These are phyloP conservation scores for Candida anglica DNA, from an alignment of 805 yeast species.

Conservation along the genomic window DNA sequence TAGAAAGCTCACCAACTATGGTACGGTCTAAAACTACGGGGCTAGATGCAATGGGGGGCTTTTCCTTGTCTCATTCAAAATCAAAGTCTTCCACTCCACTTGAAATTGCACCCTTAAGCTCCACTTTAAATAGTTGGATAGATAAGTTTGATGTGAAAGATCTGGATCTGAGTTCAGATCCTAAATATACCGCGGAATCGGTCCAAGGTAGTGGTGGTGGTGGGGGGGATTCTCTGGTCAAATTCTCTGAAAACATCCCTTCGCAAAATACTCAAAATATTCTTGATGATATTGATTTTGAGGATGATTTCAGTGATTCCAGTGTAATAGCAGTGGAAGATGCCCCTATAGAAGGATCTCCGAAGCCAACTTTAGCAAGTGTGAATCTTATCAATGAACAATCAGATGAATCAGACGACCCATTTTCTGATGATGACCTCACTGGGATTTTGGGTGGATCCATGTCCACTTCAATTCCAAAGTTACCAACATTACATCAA, in stretches of 20 bases:
- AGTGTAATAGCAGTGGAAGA: background rate
- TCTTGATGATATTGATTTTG: constrained; percentile 9
- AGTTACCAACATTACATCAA: no score
- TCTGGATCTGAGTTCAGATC: constrained; percentile 1
- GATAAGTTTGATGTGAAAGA: constrained; percentile 20
- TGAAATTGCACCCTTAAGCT: no score
- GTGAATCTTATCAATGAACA: no score
- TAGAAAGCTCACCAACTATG: constrained; percentile 27
- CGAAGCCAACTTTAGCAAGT: background rate
- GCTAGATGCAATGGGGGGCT: constrained; percentile 7
- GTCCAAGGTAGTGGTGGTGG: no score
- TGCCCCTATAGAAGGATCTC: background rate
- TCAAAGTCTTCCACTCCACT: no score
- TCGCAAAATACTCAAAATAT: background rate
- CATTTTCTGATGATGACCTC: constrained; percentile 29
- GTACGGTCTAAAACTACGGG: constrained; percentile 36
- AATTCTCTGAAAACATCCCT: background rate
- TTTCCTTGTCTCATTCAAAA: background rate
- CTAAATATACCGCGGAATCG: background rate
- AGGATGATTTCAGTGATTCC: constrained; percentile 12
- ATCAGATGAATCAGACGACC: constrained; percentile 19
- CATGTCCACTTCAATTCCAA: no score
- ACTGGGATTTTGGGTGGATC: no score
- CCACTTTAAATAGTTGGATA: constrained; percentile 23
- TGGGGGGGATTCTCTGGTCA: background rate